Evolutionary conservation across 2,329 filamentous ascomycete species (phyloP), one percentile per base, ranked within the genome.

Genomic region (Rosellinia necatrix): DNA sequence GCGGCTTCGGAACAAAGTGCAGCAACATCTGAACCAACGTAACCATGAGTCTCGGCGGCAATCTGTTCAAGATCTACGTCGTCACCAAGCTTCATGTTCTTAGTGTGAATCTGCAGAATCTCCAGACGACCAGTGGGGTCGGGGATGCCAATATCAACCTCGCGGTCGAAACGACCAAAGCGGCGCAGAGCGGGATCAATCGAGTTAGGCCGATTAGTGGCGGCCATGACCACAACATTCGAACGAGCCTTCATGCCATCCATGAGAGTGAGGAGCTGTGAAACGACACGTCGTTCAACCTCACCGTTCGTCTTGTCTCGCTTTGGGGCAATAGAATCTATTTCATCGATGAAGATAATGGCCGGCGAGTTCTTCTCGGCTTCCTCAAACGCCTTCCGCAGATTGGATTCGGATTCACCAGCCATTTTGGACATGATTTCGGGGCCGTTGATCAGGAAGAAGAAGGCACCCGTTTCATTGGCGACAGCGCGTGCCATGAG

Each of bases 381-480:
- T 80, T 97, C 94, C 76, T 97, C 94, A 70, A 99, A 99, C n/a
- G 94, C 94, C 80, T 97, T 97, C 70, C 94, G 89, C 66, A 99
- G 78, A 76, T 97, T 97, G 58, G 93, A 97, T 76, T 97, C 94
- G 57, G 94, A 97, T 78, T 99, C 94, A 85, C 94, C 94, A 58
- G 94, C 94, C 94, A 97, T 97, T 86, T 97, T 97, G 57, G 93
- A 97, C 94, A 99, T 97, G 80, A 99, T 97, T 76, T 97, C 94
- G 49, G 94, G 94, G 64, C 94, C 93, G 78, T 97, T 97, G 85
- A 99, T 97, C 62, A 97, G 79, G 86, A 99, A 97, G 81, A 99
- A 99, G 82, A 97, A 97, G 44, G 93, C 93, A 69, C 94, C 94
- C 29, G 94, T 97, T 82, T 97, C 94, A 78, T 97, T 97, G 77